Conservation (phyloP, 306 rosid genomes). For the Vigna trinervia region DNA sequence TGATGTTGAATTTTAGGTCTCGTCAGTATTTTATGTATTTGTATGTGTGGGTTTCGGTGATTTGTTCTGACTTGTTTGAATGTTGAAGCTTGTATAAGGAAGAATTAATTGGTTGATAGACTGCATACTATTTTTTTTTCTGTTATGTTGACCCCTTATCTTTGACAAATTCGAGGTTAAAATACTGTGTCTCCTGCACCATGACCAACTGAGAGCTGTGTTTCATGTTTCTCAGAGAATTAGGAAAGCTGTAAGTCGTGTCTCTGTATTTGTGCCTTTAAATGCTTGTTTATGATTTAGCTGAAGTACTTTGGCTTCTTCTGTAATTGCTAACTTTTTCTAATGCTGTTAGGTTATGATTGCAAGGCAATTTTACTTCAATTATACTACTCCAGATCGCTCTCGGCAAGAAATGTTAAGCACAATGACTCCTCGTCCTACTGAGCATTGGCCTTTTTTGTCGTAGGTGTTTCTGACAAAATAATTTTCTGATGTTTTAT, state of each 20-base stretch:
- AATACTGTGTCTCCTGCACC: slow-evolving; percentile 87
- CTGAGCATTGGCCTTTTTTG: slow-evolving; percentile 85
- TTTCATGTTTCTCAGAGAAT: slow-evolving; percentile 88
- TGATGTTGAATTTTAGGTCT: not conserved
- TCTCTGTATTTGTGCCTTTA: not conserved
- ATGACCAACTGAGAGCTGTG: slow-evolving; percentile 89
- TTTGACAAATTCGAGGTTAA: slow-evolving; percentile 66
- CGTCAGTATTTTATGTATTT: not conserved
- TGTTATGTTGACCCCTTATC: slow-evolving; percentile 43
- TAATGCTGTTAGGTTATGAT: slow-evolving; percentile 59
- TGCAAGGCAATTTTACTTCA: slow-evolving; percentile 91
- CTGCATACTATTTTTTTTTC: slow-evolving; percentile 11
- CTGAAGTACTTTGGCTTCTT: slow-evolving; percentile 6
- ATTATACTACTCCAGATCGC: slow-evolving; percentile 94
- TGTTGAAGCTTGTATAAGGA: not conserved
- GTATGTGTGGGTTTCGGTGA: slow-evolving; percentile 1
- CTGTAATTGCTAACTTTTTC: slow-evolving; percentile 24
- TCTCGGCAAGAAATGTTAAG: slow-evolving; percentile 79
- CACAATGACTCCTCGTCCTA: slow-evolving; percentile 72
- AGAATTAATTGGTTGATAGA: not conserved
- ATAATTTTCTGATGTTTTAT: slow-evolving; percentile 7
- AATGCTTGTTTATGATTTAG: slow-evolving; percentile 10
- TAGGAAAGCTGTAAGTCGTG: slow-evolving; percentile 81
- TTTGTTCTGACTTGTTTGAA: slow-evolving; percentile 31
- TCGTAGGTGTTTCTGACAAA: slow-evolving; percentile 51